Base-by-base conservation (phyloP, 371 early-diverging fungal species). In the Mucor irregularis region DNA sequence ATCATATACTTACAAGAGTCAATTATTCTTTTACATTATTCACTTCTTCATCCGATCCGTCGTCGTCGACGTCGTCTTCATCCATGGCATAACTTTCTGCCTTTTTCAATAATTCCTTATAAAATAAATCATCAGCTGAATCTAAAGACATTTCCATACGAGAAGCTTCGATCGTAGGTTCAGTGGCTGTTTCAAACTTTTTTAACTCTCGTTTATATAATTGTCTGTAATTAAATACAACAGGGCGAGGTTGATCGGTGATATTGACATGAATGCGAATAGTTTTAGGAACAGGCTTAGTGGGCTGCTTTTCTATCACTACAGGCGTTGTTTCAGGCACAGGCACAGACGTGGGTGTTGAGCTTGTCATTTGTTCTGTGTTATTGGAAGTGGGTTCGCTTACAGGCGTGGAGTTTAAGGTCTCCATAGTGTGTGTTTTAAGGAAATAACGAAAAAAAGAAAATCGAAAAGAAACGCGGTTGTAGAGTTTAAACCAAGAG, bases 261-360 rank as follows among this genome's bases (percentile, higher is more conserved):
- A 50, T 33, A 13, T 60, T 44, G 10, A 68, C 38, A 31, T 61
- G 57, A 42, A 68, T 55, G 34, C 68, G 59, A 95, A 98, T 67
- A 92, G 96, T 6, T 68, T 95, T 38, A 33, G 33, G 33, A 4
- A 2, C 21, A 2, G 9, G 17, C 13, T 26, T 13, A 42, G 7
- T 24, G 25, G 25, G 8, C 11, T 24, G 6, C 39, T 38, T 8
- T 38, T n/a, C 14, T 35, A n/a, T n/a, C 19, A 38, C 19, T 38
- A 5, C 9, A 4, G 16, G 42, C n/a, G n/a, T 42, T 22, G 24
- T 21, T 21, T 42, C 21, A n/a, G n/a, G n/a, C n/a, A n/a, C n/a
- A n/a, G n/a, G 31, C 31, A 11, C 31, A 31, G 31, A 7, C 11
- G 31, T 5, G 5, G 31, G 7, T 31, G 31, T 31, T 31, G 31